Base-by-base conservation (phyloP, 139 green algal genomes). In the Picochlorum costavermella region DNA sequence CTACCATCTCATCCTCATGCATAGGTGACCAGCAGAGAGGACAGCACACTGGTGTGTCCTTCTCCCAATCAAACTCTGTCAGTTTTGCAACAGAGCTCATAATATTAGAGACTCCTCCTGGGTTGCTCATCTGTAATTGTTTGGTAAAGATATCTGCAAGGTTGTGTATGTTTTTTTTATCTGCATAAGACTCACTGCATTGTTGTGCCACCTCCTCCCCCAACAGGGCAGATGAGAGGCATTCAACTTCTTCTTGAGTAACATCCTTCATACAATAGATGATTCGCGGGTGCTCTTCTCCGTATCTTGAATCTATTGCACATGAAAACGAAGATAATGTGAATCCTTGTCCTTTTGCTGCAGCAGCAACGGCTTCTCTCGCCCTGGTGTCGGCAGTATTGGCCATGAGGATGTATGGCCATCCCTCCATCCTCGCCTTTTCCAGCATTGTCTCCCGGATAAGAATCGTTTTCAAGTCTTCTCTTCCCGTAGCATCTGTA, bases 321-420 rank as follows among this genome's bases (percentile, higher is more conserved):
- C 83, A 78, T 5, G 86, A 74, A 60, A 73, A 68, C 1, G 61
- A 76, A 16, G 86, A 65, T 55, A 94, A 55, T 4, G 71, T 72
- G 68, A 78, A 88, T 43, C 86, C 86, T 0, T 74, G 71, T n/a
- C 86, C 86, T 60, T 94, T 93, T 26, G 73, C 71, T 3, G 79
- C 71, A 5, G 80, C 70, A 12, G 80, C 67, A 17, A 94, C 75
- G 10, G 80, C 64, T 30, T 61, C 69, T 2, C 67, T 56, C 4
- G 86, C 86, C 29, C 88, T 58, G 6, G 61, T 49, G 20, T 65
- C 78, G 12, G 82, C 67, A 48, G 61, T 76, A 53, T 85, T 72
- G 9, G 80, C 86, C 6, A 57, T 36, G 1, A 83, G 71, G 20
- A 94, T 13, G 37, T 80, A 79, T 61, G 48, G 72, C 65, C 65